Base-by-base conservation (phyloP, 2,329 filamentous ascomycete genomes). In the Onygenales sp. region DNA sequence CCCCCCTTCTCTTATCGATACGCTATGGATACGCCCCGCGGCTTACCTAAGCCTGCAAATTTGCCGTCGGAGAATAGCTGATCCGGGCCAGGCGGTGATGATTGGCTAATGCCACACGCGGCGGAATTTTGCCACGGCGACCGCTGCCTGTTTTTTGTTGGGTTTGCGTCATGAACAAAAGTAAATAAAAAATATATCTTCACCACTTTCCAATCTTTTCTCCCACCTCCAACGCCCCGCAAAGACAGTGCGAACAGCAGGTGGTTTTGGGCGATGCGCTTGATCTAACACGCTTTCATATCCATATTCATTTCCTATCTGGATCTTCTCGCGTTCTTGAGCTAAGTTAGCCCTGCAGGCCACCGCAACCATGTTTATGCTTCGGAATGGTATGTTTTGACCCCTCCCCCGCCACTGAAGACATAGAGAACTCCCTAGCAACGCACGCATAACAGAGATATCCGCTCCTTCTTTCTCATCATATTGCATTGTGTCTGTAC, bases 311-410 rank as follows among this genome's bases (percentile, higher is more conserved):
- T n/a, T 48, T 48, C 35, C 14, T 39, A 11, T 38, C 14, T 17
- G 14, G 27, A 38, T 11, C 32, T 10, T 9, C 33, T 27, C 45
- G 27, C n/a, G 21, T 48, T 36, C 14, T 10, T 13, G 14, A 7
- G 27, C 11, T 27, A 27, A 27, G 21, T 3, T 45, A 31, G 21
- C 27, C 45, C 35, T 39, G 33, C 6, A 17, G 14, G 45, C 17
- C 14, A 47, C 44, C n/a, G 59, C 64, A 63, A 69, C 63, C 59
- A 80, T 80, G 77, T 79, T 79, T 71, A 78, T 79, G 75, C 74
- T 80, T 63, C 72, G 77, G 59, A 79, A 79, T 60, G 75, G 75
- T 78, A 70, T 61, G 77, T 70, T 58, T 61, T 59, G 54, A 60
- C 61, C 60, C 60, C 60, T 63, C 59, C 60, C 59, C 58, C 48